Evolutionary conservation across 805 yeast genomes (phyloP).

Genomic region (Spathaspora arborariae): DNA sequence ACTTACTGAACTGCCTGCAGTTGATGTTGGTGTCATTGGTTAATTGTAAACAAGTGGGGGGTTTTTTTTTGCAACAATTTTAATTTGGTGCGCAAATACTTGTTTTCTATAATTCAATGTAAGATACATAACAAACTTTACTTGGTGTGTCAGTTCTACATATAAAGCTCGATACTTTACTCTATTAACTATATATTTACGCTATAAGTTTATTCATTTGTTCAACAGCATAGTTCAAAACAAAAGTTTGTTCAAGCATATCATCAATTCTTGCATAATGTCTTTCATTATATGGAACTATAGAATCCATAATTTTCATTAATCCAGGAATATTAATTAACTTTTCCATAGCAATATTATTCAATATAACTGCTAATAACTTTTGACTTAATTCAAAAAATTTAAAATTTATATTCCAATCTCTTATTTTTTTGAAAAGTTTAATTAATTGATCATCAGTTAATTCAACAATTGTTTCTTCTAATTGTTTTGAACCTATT

Average conservation of each 20-base stretch:
- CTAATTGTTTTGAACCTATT: conserved; percentile 59
- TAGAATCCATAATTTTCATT: conserved; percentile 63
- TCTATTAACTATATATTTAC: conserved; percentile 2
- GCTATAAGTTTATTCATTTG: conserved; percentile 51
- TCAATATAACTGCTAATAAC: conserved; percentile 61
- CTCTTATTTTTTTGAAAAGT: conserved; percentile 74
- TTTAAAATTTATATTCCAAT: conserved; percentile 91
- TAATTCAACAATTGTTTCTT: conserved; percentile 55
- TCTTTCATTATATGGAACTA: conserved; percentile 85
- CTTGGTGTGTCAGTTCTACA: too few relatives aligned
- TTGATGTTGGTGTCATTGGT: conserved; percentile 1
- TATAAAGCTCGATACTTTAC: background rate
- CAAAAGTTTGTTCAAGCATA: conserved; percentile 78
- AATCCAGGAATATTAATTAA: conserved; percentile 66
- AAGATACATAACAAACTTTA: too few relatives aligned
- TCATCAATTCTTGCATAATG: conserved; percentile 76
- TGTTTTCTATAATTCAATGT: too few relatives aligned
- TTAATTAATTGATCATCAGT: conserved; percentile 54
- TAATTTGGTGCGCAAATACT: background rate
- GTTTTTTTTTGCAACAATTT: background rate
- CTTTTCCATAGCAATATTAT: conserved; percentile 49
- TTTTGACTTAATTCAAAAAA: conserved; percentile 80
- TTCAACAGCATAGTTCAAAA: conserved; percentile 78
- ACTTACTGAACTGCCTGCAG: background rate
- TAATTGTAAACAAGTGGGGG: background rate